A percentile compares a stretch with the other conserved stretches of the same genome.
phyloP scores from a whole-genome alignment of 2,329 filamentous ascomycete genomes.

The Verticillium dahliae region DNA sequence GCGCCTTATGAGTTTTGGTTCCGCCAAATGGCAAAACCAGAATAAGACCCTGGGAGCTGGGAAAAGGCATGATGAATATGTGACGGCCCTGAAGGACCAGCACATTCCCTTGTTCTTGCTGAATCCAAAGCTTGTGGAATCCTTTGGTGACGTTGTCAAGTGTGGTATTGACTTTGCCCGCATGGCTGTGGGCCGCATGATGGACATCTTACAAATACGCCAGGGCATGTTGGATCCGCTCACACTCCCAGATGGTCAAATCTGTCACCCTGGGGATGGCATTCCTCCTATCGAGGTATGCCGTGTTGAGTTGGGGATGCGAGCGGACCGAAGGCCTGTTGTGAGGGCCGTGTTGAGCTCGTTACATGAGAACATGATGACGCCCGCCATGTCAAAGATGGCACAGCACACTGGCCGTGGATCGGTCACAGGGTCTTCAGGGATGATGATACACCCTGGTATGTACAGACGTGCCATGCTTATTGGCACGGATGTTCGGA shows the following conservation, averaged over 20 bases:
- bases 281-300: background rate
- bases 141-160: background rate
- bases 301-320: background rate
- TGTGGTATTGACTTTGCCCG: background rate
- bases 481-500: background rate
- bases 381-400: background rate
- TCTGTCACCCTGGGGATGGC: background rate
- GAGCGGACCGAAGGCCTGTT: background rate
- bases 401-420: background rate
- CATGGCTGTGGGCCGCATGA: background rate
- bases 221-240: background rate
- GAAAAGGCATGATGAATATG: background rate
- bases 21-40: background rate
- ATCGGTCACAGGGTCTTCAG: background rate
- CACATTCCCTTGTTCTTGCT: background rate
- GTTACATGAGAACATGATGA: background rate
- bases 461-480: background rate
- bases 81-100: background rate
- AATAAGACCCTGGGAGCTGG: background rate
- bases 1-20: background rate
- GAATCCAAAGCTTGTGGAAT: background rate
- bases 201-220: background rate
- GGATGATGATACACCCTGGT: background rate
- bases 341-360: background rate
- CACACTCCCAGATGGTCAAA: background rate